Conservation (phyloP, 176 grass and related monocot species). For the Oryza meridionalis region DNA sequence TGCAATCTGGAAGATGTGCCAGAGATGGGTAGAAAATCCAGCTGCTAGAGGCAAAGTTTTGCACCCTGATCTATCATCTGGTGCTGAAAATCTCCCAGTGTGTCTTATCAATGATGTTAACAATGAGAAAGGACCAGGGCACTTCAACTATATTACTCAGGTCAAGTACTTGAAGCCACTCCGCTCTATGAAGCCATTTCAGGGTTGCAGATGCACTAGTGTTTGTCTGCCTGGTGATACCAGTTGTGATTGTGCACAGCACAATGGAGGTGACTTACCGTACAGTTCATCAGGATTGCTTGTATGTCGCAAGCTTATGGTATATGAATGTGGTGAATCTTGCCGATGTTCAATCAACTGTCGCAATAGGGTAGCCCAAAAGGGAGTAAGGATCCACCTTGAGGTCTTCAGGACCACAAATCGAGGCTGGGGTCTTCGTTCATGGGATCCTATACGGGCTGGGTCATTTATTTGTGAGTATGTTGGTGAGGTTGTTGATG, state of each 20-base stretch:
- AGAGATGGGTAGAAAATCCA: conserved; percentile 83
- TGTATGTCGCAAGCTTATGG: conserved; percentile 65
- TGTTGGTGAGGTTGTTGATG: conserved; percentile 74
- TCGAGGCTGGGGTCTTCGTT: conserved; percentile 88
- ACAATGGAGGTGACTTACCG: conserved; percentile 74
- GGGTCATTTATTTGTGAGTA: conserved; percentile 94
- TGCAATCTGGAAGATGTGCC: conserved; percentile 73
- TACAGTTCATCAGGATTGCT: conserved; percentile 82
- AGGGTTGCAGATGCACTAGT: conserved; percentile 64
- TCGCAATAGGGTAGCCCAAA: conserved; percentile 81
- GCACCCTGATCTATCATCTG: conserved; percentile 84
- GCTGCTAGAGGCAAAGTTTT: conserved; percentile 59
- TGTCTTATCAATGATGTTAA: conserved; percentile 87
- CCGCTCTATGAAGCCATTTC: conserved; percentile 55
- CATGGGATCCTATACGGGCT: conserved; percentile 83
- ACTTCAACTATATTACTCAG: conserved; percentile 73
- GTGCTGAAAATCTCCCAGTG: conserved; percentile 77
- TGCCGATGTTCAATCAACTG: conserved; percentile 79
- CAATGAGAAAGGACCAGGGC: conserved; percentile 66
- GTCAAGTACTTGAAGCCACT: conserved; percentile 53
- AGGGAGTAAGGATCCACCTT: conserved; percentile 75
- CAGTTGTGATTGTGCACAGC: conserved; percentile 62
- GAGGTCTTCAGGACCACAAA: conserved; percentile 92
- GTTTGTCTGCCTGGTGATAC: conserved; percentile 77
- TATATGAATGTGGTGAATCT: conserved; percentile 77